Evolutionary conservation across 768 basidiomycete species (phyloP).

Genomic region (Suillus weaverae): DNA sequence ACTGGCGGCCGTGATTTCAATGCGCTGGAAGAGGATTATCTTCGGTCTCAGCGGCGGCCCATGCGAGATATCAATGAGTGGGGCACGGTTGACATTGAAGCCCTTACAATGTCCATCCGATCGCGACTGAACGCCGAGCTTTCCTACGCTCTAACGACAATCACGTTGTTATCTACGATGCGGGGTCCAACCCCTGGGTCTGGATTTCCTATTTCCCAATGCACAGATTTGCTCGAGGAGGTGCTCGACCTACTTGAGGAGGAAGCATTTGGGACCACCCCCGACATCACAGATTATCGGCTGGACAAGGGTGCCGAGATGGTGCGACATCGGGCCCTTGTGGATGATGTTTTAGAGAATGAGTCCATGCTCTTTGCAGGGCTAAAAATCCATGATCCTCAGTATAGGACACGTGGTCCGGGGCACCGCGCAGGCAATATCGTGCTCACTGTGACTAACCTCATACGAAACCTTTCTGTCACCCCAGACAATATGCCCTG

Average conservation of each 20-base stretch:
- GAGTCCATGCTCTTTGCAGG: slow-evolving; percentile 61
- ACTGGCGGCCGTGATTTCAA: slow-evolving; percentile 82
- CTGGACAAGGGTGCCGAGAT: slow-evolving; percentile 37
- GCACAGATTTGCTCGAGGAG: slow-evolving; percentile 82
- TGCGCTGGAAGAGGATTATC: slow-evolving; percentile 60
- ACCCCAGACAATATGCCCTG: slow-evolving; percentile 68
- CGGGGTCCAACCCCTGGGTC: slow-evolving; percentile 52
- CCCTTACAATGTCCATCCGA: slow-evolving; percentile 89
- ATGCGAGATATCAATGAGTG: slow-evolving; percentile 80
- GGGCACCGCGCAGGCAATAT: slow-evolving; percentile 63
- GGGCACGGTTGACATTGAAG: slow-evolving; percentile 88
- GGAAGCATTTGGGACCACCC: slow-evolving; percentile 61
- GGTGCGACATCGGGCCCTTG: slow-evolving; percentile 65
- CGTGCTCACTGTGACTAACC: slow-evolving; percentile 68
- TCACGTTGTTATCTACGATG: slow-evolving; percentile 81
- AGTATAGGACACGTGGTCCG: slow-evolving; percentile 44
- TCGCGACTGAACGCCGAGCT: slow-evolving; percentile 82
- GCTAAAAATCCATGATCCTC: slow-evolving; percentile 34
- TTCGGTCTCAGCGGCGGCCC: slow-evolving; percentile 51
- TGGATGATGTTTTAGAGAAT: slow-evolving; percentile 56
- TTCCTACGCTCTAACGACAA: slow-evolving; percentile 86
- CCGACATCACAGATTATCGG: slow-evolving; percentile 27
- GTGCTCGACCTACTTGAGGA: slow-evolving; percentile 86
- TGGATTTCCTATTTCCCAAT: slow-evolving; percentile 76
- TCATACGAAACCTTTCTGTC: slow-evolving; percentile 85